phyloP scores from a whole-genome alignment of 1,284 basidiomycete genomes.

The Xerocomus amazonicus region DNA sequence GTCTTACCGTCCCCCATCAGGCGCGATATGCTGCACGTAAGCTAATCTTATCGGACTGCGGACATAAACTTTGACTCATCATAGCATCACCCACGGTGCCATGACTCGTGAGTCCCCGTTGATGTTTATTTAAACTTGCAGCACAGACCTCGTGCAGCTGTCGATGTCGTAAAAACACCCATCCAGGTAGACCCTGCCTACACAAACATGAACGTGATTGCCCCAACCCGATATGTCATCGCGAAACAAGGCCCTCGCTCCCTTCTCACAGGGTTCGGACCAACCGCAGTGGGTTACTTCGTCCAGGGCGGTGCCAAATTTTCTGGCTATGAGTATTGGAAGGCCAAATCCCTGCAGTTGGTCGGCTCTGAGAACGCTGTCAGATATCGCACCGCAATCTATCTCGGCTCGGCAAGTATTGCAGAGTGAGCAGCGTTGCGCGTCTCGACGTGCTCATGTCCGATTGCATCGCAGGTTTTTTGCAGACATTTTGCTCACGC shows the following conservation, averaged over 20 bases:
- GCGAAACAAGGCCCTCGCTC: conserved; percentile 66
- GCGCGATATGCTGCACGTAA: conserved; percentile 71
- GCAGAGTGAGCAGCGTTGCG: too few species aligned
- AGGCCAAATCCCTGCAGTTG: conserved; percentile 69
- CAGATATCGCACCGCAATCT: conserved; percentile 82
- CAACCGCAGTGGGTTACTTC: conserved; percentile 85
- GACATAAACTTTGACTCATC: conserved; percentile 1
- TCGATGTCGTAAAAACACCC: conserved; percentile 91
- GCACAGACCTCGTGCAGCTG: conserved; percentile 41
- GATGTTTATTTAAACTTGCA: background rate
- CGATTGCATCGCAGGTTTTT: conserved; percentile 63
- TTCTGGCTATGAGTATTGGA: conserved; percentile 83
- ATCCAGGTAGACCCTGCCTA: conserved; percentile 85
- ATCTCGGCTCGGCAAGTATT: conserved; percentile 80
- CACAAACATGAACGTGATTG: conserved; percentile 61
- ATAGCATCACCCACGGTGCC: conserved; percentile 64
- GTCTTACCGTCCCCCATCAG: conserved; percentile 25
- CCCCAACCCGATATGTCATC: conserved; percentile 69
- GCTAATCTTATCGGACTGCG: conserved; percentile 21
- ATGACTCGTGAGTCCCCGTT: conserved; percentile 60
- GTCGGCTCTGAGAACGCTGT: conserved; percentile 78
- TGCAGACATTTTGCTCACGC: conserved; percentile 89
- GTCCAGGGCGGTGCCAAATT: conserved; percentile 78
- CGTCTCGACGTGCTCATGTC: too few species aligned
- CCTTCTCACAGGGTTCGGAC: conserved; percentile 79